Conservation (phyloP, 176 grass and related monocot species). For the Otatea glauca region DNA sequence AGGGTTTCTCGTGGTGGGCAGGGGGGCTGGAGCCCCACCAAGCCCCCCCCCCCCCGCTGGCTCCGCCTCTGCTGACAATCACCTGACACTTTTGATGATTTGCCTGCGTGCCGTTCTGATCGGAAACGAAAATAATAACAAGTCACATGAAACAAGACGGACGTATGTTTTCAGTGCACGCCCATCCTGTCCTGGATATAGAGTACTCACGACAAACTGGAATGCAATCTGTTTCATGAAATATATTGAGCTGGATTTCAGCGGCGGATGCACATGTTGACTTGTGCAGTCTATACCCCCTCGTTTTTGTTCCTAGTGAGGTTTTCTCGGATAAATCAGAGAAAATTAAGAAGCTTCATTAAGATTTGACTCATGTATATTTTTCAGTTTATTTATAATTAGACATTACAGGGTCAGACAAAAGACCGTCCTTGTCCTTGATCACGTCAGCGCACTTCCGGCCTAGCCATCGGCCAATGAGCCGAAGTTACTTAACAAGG, state of each 20-base stretch:
- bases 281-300: background rate
- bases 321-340: background rate
- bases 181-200: conserved; percentile 9
- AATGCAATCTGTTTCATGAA: conserved; percentile 14
- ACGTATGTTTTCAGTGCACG: conserved; percentile 21
- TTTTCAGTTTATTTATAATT: background rate
- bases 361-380: background rate
- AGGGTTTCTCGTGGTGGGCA: too few relatives aligned
- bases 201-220: background rate
- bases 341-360: background rate
- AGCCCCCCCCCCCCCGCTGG: too few relatives aligned
- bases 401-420: background rate
- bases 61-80: conserved; percentile 46
- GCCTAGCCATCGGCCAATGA: too few relatives aligned
- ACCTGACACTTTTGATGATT: conserved; percentile 44
- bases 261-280: background rate
- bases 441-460: background rate
- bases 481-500: background rate
- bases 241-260: background rate
- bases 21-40: too few relatives aligned
- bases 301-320: background rate
- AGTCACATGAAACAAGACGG: conserved; percentile 43
- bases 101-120: conserved; percentile 8
- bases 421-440: background rate
- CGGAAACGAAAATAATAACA: background rate